phyloP scores from a whole-genome alignment of 177 flowering plant genomes.

The Vitis hybrid region DNA sequence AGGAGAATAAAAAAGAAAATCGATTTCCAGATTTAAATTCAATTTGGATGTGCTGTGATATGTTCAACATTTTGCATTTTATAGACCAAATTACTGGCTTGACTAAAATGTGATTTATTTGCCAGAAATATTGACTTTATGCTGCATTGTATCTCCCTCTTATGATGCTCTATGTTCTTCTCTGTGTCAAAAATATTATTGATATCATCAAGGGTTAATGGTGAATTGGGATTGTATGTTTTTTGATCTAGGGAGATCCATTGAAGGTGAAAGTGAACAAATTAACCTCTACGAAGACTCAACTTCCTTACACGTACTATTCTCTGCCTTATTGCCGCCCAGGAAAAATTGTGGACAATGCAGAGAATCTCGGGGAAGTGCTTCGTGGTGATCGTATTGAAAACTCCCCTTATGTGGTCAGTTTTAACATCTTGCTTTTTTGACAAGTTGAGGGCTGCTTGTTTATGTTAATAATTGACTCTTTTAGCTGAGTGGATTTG shows the following conservation, averaged over 20 bases:
- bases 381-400: conserved; percentile 98
- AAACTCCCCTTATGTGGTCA: conserved; percentile 78
- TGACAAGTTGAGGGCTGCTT: not conserved
- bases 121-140: too few species aligned
- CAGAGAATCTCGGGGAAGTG: conserved; percentile 96
- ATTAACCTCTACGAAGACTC: conserved; percentile 84
- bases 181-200: not conserved
- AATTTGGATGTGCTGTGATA: too few species aligned
- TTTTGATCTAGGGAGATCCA: conserved; percentile 61
- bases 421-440: conserved; percentile 16
- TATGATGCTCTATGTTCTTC: too few species aligned
- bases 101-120: too few species aligned
- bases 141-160: too few species aligned
- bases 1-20: too few species aligned
- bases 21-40: too few species aligned
- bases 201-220: not conserved
- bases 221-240: not conserved
- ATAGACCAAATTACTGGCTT: too few species aligned
- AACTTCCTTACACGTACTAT: conserved; percentile 87
- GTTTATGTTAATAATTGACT: not conserved
- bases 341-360: conserved; percentile 62
- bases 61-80: too few species aligned
- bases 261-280: conserved; percentile 92
- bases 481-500: conserved; percentile 14
- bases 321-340: conserved; percentile 76